Conservation (phyloP, 2,329 filamentous ascomycete genomes). For the Ampelomyces quisqualis region DNA sequence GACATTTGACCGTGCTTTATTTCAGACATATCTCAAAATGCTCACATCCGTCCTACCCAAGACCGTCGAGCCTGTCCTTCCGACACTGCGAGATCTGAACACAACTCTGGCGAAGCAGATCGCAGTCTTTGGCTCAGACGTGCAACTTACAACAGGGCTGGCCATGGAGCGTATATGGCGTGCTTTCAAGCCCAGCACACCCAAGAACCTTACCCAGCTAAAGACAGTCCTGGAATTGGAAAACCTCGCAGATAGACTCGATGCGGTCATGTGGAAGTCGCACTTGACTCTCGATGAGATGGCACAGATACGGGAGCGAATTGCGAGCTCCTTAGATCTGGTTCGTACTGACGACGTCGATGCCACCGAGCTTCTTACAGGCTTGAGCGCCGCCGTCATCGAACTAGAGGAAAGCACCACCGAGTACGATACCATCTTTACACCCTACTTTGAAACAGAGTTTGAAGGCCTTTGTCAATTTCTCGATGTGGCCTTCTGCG, state of each 20-base stretch:
- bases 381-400: constrained; percentile 29
- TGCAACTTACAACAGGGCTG: constrained; percentile 71
- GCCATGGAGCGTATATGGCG: constrained; percentile 82
- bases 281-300: constrained; percentile 37
- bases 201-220: constrained; percentile 44
- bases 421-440: constrained; percentile 27
- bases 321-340: constrained; percentile 38
- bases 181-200: constrained; percentile 62
- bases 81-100: constrained; percentile 30
- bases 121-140: constrained; percentile 63
- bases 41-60: constrained; percentile 18
- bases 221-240: constrained; percentile 47
- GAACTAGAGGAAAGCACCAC: constrained; percentile 34
- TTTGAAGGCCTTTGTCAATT: constrained; percentile 44
- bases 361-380: constrained; percentile 30
- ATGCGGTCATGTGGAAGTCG: constrained; percentile 43
- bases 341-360: constrained; percentile 33
- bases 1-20: constrained; percentile 54
- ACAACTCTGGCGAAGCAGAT: constrained; percentile 29
- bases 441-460: constrained; percentile 41
- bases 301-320: constrained; percentile 38
- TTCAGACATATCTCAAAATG: constrained; percentile 55
- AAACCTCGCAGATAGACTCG: constrained; percentile 49
- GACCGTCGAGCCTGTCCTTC: constrained; percentile 3
- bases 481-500: constrained; percentile 29